These are phyloP conservation scores for Aspergillus sparsus DNA, from an alignment of 495 filamentous ascomycete species.

Conservation along the genomic window DNA sequence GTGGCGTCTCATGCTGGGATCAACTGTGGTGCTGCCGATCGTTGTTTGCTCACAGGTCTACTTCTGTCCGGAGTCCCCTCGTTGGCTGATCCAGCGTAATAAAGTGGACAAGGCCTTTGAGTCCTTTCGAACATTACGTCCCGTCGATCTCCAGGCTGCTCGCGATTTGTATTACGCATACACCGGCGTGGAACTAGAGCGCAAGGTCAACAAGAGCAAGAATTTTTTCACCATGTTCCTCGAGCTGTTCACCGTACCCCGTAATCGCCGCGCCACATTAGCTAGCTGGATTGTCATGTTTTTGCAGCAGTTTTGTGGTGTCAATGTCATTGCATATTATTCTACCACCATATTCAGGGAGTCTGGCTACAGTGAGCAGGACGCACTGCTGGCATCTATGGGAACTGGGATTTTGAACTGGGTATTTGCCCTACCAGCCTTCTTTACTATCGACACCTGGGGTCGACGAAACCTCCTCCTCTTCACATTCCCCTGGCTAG, in stretches of 20 bases:
- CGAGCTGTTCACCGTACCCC: slow-evolving; percentile 56
- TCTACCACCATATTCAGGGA: slow-evolving; percentile 57
- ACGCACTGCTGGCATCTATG: slow-evolving; percentile 57
- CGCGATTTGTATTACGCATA: slow-evolving; percentile 59
- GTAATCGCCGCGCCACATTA: slow-evolving; percentile 55
- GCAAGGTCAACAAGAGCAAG: slow-evolving; percentile 44
- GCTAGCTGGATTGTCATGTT: slow-evolving; percentile 56
- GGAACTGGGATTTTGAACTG: slow-evolving; percentile 68
- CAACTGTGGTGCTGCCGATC: slow-evolving; percentile 44
- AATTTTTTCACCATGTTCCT: slow-evolving; percentile 52
- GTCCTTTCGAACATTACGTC: slow-evolving; percentile 47
- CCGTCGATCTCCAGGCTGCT: slow-evolving; percentile 50
- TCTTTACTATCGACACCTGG: slow-evolving; percentile 69
- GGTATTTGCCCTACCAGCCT: slow-evolving; percentile 64
- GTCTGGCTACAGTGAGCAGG: slow-evolving; percentile 45
- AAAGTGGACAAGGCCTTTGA: slow-evolving; percentile 45
- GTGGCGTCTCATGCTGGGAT: slow-evolving; percentile 53
- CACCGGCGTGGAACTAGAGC: slow-evolving; percentile 47
- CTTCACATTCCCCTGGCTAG: slow-evolving; percentile 65
- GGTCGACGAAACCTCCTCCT: slow-evolving; percentile 63
- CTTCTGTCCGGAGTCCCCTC: slow-evolving; percentile 66
- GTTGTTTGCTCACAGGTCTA: slow-evolving; percentile 55
- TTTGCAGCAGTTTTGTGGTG: slow-evolving; percentile 54
- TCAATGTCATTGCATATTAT: slow-evolving; percentile 57
- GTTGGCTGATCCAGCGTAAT: slow-evolving; percentile 63